Conservation (phyloP, 805 yeast species). For the Wickerhamomyces ciferrii region DNA sequence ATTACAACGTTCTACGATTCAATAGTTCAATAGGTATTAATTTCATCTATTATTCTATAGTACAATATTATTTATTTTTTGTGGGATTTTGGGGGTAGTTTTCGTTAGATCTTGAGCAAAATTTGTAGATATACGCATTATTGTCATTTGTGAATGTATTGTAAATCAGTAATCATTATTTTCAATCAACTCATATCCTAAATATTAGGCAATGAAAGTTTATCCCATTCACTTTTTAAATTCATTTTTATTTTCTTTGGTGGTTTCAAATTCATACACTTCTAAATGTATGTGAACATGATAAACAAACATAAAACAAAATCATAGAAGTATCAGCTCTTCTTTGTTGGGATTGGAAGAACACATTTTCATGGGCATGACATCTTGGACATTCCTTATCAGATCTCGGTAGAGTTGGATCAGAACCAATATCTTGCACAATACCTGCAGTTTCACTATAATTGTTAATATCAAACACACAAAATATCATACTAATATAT, state of each 20-base stretch:
- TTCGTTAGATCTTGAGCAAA: no score
- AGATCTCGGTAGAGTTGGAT: slow-evolving; percentile 96
- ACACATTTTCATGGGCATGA: slow-evolving; percentile 84
- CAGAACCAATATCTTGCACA: slow-evolving; percentile 90
- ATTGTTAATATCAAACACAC: not conserved
- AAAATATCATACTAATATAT: not conserved
- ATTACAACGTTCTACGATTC: no score
- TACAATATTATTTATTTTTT: not conserved
- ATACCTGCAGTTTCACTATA: slow-evolving; percentile 86
- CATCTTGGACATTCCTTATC: slow-evolving; percentile 93
- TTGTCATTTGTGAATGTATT: no score
- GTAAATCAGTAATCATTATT: no score
- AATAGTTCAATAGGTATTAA: no score
- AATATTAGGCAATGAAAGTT: no score
- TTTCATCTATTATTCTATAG: not conserved
- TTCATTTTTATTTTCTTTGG: no score
- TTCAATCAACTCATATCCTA: no score
- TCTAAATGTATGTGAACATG: slow-evolving; percentile 68
- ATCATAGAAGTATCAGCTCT: slow-evolving; percentile 95
- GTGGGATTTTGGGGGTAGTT: no score
- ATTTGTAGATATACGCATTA: no score
- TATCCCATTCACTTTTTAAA: no score
- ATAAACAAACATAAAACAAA: slow-evolving; percentile 84
- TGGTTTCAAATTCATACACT: no score
- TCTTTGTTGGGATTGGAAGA: slow-evolving; percentile 94